These are phyloP conservation scores for Botrytis fabae DNA, from an alignment of 2,329 filamentous ascomycete genomes.

Conservation along the genomic window DNA sequence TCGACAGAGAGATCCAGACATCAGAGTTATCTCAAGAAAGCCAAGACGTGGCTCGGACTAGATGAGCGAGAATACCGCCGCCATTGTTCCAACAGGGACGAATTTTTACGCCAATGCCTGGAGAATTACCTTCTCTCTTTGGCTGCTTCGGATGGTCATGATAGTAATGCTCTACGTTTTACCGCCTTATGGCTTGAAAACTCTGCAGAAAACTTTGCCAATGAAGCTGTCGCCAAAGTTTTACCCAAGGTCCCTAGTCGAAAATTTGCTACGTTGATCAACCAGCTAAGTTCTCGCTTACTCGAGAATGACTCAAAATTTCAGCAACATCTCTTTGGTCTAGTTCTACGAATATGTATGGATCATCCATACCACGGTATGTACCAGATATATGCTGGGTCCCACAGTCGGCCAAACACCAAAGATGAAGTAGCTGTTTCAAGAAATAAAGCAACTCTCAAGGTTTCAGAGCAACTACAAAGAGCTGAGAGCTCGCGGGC, in stretches of 20 bases:
- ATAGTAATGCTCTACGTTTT: slow-evolving; percentile 88
- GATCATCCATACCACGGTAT: slow-evolving; percentile 97
- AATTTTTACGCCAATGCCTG: slow-evolving; percentile 83
- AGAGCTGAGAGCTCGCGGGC: slow-evolving; percentile 50
- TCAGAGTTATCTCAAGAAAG: slow-evolving; percentile 63
- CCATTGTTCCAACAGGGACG: slow-evolving; percentile 71
- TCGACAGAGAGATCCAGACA: slow-evolving; percentile 57
- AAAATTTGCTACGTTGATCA: slow-evolving; percentile 92
- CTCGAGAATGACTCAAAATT: slow-evolving; percentile 70
- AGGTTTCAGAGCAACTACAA: slow-evolving; percentile 60
- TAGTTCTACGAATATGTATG: slow-evolving; percentile 81
- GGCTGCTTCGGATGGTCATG: slow-evolving; percentile 80
- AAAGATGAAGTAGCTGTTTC: slow-evolving; percentile 75
- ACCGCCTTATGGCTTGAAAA: slow-evolving; percentile 93
- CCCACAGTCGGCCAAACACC: slow-evolving; percentile 65
- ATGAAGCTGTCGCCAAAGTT: slow-evolving; percentile 70
- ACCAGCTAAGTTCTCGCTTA: slow-evolving; percentile 91
- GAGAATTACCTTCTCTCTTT: slow-evolving; percentile 92
- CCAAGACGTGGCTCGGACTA: slow-evolving; percentile 86
- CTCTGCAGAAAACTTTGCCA: slow-evolving; percentile 72
- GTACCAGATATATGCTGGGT: slow-evolving; percentile 91
- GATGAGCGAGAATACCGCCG: slow-evolving; percentile 85
- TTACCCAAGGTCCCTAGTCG: slow-evolving; percentile 77
- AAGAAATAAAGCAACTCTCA: slow-evolving; percentile 70
- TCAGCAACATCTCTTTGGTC: slow-evolving; percentile 69